Base-by-base conservation (phyloP, 768 basidiomycete species). In the Rhodotorula taiwanensis region DNA sequence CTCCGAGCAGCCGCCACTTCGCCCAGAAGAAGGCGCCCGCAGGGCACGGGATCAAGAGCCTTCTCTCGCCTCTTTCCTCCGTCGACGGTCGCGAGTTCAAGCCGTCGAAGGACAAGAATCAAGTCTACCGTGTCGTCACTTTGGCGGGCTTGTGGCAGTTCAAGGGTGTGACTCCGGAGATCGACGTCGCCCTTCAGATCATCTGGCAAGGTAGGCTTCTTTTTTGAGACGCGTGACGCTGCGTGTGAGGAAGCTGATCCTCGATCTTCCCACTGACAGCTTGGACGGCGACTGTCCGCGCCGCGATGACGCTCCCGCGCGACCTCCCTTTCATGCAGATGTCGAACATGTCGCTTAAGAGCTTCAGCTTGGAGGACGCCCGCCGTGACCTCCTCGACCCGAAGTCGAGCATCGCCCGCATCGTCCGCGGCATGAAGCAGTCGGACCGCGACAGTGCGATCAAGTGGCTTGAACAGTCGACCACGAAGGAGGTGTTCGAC, bases 121-220 rank as follows among this genome's bases (percentile, higher is more conserved):
- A 20, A 9, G 33, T 31, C 9, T 60, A 33, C 34, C 15, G 21
- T 20, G 45, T 60, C 59, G 52, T 36, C 25, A 44, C 42, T 15
- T 44, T 53, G 23, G 52, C 14, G 23, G 59, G 59, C 0, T 21
- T 60, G 14, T 48, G 52, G 25, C 28, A 31, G 52, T 60, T 48
- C 52, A 53, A 48, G 34, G 59, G 59, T 2, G 30, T 60, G 30
- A 44, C 39, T 30, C 27, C 45, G 21, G 52, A 48, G n/a, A 36
- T 60, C n/a, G 59, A 60, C 44, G 10, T 18, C 8, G 52, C 53
- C 31, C 27, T 45, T n/a, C n/a, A 54, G 14, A 13, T 16, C 4
- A 31, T 60, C 28, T 60, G 45, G 52, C 59, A 60, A n/a, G 52
- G 52, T 53, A 2, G 18, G 51, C n/a, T 23, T 4, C 31, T 30